Evolutionary conservation across 495 filamentous ascomycete species (phyloP).

Genomic region (Tuber umbilicatum): DNA sequence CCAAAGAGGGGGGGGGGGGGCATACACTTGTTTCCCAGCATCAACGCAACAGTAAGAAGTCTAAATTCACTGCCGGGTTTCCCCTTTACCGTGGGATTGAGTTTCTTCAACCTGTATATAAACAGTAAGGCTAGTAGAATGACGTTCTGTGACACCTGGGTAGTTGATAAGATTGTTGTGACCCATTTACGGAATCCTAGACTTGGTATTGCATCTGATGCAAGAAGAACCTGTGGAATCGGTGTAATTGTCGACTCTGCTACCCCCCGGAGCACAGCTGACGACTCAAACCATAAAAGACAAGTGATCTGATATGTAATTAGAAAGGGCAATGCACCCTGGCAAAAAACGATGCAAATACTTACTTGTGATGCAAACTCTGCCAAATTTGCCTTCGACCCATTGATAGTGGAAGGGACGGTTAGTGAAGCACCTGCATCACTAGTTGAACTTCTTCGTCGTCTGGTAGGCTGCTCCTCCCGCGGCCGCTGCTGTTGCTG

Average conservation of each 20-base stretch:
- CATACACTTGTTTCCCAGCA: constrained; percentile 97
- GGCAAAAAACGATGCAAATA: constrained; percentile 8
- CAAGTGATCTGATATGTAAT: constrained; percentile 68
- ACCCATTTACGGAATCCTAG: constrained; percentile 90
- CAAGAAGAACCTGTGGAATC: constrained; percentile 51
- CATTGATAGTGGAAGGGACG: constrained; percentile 65
- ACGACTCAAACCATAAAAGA: constrained; percentile 97
- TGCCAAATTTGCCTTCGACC: constrained; percentile 63
- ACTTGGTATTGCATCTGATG: constrained; percentile 66
- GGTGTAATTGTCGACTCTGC: constrained; percentile 55
- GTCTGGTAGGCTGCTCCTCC: constrained; percentile 22
- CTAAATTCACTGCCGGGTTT: constrained; percentile 91
- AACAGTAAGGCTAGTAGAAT: constrained; percentile 85
- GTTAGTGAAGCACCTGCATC: constrained; percentile 33
- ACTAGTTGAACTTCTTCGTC: constrained; percentile 23
- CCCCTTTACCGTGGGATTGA: constrained; percentile 78
- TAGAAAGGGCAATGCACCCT: constrained; percentile 3
- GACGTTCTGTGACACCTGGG: constrained; percentile 95
- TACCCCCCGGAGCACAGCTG: constrained; percentile 62
- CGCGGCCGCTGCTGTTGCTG: constrained; percentile 17
- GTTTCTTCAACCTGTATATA: constrained; percentile 84
- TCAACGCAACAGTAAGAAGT: constrained; percentile 90
- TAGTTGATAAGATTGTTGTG: constrained; percentile 78
- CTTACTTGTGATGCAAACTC: constrained; percentile 77
- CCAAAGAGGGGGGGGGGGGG: not conserved